These are phyloP conservation scores for Truncatella angustata DNA, from an alignment of 2,329 filamentous ascomycete species.

Conservation along the genomic window DNA sequence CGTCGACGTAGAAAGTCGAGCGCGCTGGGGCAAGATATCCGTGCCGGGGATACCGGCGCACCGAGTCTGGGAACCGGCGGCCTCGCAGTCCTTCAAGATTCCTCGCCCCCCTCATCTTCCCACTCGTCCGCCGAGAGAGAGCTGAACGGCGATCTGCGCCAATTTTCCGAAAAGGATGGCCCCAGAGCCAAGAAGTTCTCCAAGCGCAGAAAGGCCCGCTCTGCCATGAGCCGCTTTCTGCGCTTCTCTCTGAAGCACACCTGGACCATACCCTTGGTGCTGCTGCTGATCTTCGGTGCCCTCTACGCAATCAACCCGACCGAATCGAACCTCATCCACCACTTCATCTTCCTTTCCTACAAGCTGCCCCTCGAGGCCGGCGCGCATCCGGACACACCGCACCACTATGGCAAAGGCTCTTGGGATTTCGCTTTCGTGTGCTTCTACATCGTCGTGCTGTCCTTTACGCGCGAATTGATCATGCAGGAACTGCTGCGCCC, in stretches of 20 bases:
- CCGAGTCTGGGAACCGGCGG: constrained; percentile 54
- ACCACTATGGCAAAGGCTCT: constrained; percentile 84
- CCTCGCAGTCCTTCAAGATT: constrained; percentile 40
- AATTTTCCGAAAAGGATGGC: constrained; percentile 19
- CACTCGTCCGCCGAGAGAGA: constrained; percentile 14
- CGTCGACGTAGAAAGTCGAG: constrained; percentile 57
- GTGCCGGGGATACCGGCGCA: constrained; percentile 54
- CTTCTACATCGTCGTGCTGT: constrained; percentile 87
- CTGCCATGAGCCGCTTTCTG: constrained; percentile 53
- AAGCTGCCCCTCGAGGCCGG: constrained; percentile 54
- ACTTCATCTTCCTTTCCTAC: constrained; percentile 90
- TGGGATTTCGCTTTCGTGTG: constrained; percentile 83
- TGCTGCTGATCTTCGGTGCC: constrained; percentile 61
- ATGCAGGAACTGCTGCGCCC: constrained; percentile 89
- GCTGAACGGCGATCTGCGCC: constrained; percentile 18
- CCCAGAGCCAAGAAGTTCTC: constrained; percentile 41
- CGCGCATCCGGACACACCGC: constrained; percentile 39
- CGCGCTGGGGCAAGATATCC: constrained; percentile 50
- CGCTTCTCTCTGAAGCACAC: constrained; percentile 55
- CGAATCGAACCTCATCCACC: constrained; percentile 73
- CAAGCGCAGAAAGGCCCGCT: constrained; percentile 55
- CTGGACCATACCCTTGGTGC: constrained; percentile 64
- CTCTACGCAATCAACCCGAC: constrained; percentile 75
- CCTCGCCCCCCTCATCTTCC: constrained; percentile 21
- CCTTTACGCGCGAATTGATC: constrained; percentile 91